Percentiles rank a stretch among this genome's conserved stretches.
These are phyloP conservation scores for Paxillus rubicundulus DNA, from an alignment of 768 basidiomycete genomes.

Conservation along the genomic window DNA sequence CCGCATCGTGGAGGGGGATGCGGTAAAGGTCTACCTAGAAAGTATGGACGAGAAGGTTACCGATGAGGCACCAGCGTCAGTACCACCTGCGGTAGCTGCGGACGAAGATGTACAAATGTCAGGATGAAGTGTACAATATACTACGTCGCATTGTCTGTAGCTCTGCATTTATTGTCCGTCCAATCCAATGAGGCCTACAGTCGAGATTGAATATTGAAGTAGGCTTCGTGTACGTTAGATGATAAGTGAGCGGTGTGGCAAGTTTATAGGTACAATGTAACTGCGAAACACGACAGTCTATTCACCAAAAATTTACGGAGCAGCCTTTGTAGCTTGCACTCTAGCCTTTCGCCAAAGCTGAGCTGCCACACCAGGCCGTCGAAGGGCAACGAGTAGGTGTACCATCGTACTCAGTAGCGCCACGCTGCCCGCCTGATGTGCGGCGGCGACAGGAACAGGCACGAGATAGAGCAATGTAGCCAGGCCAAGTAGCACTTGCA, in stretches of 20 bases:
- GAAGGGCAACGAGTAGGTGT: constrained; percentile 68
- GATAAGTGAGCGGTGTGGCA: constrained; percentile 26
- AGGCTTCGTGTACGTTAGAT: constrained; percentile 2
- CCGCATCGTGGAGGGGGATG: constrained; percentile 84
- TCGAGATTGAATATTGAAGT: background rate
- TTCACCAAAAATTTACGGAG: constrained; percentile 3
- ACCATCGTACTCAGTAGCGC: constrained; percentile 80
- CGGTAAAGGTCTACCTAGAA: constrained; percentile 69
- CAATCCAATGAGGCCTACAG: constrained; percentile 7
- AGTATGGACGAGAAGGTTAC: constrained; percentile 74
- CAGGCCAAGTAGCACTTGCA: constrained; percentile 77
- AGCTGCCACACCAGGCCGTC: constrained; percentile 68
- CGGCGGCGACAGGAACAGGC: constrained; percentile 86
- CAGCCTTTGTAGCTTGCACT: constrained; percentile 14
- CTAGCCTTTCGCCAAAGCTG: constrained; percentile 51
- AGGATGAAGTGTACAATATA: constrained; percentile 42
- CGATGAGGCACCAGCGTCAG: constrained; percentile 38
- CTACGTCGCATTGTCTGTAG: constrained; percentile 5
- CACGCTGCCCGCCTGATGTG: constrained; percentile 95
- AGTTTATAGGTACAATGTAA: constrained; percentile 11
- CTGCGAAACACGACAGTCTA: constrained; percentile 2
- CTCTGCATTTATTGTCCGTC: background rate
- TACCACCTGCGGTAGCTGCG: constrained; percentile 35
- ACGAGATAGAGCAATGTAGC: constrained; percentile 90
- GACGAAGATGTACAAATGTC: constrained; percentile 90